These are phyloP conservation scores for Saccharomycopsis sp. DNA, from an alignment of 805 yeast species.

Conservation along the genomic window DNA sequence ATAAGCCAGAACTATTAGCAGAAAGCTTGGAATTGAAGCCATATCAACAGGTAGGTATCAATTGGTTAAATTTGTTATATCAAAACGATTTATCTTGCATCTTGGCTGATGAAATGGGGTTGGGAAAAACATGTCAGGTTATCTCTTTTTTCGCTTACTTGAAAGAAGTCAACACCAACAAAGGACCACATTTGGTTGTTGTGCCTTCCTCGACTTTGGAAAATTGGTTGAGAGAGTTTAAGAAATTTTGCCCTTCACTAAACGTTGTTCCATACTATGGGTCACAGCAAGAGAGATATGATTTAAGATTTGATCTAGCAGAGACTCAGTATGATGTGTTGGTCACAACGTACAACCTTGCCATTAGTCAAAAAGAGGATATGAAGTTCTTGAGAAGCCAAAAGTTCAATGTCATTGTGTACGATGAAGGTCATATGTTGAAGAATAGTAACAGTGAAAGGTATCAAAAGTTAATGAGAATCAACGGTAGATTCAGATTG, in stretches of 20 bases:
- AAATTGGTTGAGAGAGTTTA: slow-evolving; percentile 94
- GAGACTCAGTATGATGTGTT: slow-evolving; percentile 67
- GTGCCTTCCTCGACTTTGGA: slow-evolving; percentile 96
- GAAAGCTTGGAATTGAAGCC: slow-evolving; percentile 61
- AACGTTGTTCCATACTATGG: slow-evolving; percentile 93
- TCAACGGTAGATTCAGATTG: slow-evolving; percentile 75
- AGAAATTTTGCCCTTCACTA: slow-evolving; percentile 75
- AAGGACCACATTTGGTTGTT: slow-evolving; percentile 85
- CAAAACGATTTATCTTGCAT: slow-evolving; percentile 78
- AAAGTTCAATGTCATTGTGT: slow-evolving; percentile 79
- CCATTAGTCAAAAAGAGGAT: slow-evolving; percentile 80
- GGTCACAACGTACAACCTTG: slow-evolving; percentile 89
- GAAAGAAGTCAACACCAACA: slow-evolving; percentile 48
- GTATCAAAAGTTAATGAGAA: slow-evolving; percentile 75
- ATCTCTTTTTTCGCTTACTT: slow-evolving; percentile 84
- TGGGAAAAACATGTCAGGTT: slow-evolving; percentile 95
- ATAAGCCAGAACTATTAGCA: slow-evolving; percentile 62
- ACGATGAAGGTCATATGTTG: slow-evolving; percentile 96
- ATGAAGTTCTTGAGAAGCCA: slow-evolving; percentile 65
- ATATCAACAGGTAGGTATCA: slow-evolving; percentile 95
- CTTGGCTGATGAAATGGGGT: slow-evolving; percentile 97
- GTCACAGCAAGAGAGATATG: slow-evolving; percentile 72
- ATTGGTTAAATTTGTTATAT: slow-evolving; percentile 82
- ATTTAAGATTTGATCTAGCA: slow-evolving; percentile 60
- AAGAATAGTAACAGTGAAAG: slow-evolving; percentile 86